Evolutionary conservation across 1,284 basidiomycete species (phyloP).

Genomic region (Heterobasidion parviporum): DNA sequence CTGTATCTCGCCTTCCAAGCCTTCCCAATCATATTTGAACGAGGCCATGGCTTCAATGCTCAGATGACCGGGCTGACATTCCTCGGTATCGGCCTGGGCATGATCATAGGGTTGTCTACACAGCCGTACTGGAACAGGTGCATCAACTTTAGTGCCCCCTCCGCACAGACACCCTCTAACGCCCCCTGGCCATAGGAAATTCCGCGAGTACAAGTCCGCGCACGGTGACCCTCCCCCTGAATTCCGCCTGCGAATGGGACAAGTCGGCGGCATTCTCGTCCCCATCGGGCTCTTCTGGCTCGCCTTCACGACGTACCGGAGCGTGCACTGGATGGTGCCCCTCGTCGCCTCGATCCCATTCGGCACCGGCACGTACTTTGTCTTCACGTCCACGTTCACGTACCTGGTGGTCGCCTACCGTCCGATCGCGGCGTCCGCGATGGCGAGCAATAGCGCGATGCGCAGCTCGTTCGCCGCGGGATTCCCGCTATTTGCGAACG

Average conservation of each 20-base stretch:
- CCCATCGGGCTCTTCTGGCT: conserved; percentile 68
- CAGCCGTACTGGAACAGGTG: conserved; percentile 64
- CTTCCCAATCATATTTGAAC: conserved; percentile 64
- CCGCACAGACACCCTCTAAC: neutral
- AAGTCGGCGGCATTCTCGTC: conserved; percentile 60
- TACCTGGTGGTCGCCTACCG: conserved; percentile 67
- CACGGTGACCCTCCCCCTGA: conserved; percentile 61
- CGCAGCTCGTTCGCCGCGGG: conserved; percentile 61
- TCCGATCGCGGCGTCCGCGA: conserved; percentile 70
- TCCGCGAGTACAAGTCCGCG: conserved; percentile 21
- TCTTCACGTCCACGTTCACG: conserved; percentile 65
- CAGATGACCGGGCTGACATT: conserved; percentile 61
- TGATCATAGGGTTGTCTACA: conserved; percentile 42
- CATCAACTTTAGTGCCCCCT: neutral
- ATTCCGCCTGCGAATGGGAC: conserved; percentile 55
- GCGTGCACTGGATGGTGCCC: conserved; percentile 67
- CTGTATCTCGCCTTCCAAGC: conserved; percentile 71
- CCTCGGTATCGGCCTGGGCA: conserved; percentile 66
- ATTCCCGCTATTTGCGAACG: conserved; percentile 62
- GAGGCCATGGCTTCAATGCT: conserved; percentile 50
- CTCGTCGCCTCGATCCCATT: conserved; percentile 60
- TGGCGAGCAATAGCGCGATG: conserved; percentile 67
- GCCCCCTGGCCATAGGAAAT: conserved; percentile 16
- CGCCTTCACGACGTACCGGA: conserved; percentile 62
- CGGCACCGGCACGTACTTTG: conserved; percentile 49